Evolutionary conservation across 2,329 filamentous ascomycete genomes (phyloP), one percentile per base, ranked within the genome.

Genomic region (Diaporthe caulivora): DNA sequence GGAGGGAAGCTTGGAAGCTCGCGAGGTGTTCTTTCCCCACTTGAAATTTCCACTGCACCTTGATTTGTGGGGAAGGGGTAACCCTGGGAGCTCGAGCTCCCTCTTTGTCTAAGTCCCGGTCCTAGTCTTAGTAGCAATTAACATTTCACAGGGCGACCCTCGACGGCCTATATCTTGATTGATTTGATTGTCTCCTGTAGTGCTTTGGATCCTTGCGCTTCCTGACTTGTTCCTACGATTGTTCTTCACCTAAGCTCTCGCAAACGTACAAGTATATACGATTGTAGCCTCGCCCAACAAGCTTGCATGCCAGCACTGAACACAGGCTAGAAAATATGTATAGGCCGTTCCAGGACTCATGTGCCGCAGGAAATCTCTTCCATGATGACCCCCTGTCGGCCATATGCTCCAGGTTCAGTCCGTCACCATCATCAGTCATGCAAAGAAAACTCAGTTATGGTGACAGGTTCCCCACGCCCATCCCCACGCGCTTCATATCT

Each of bases 61-160:
- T 70, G 54, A 44, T 44, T 55, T 67, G 62, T 67, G 62, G 62
- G 62, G 62, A 67, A 53, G 62, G 44, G 62, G 62, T 40, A n/a
- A 26, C 62, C 62, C 62, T 37, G 62, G 29, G 40, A 26, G 60
- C 42, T 65, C 44, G 18, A 65, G 29, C 47, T 67, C 15, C 21
- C 18, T 31, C 57, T 11, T 42, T 24, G n/a, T 26, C 34, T 21
- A 10, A 40, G 34, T 34, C 37, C 11, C 11, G 13, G 37, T 40
- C 40, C 13, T 44, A 26, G 37, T 29, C 57, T n/a, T 11, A 18
- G n/a, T 5, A 49, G 60, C 34, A 49, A 7, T 9, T 13, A 26
- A 49, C 26, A 34, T 9, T 64, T 34, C 10, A 47, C 26, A 24
- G 7, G 37, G 9, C 24, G 8, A 29, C 11, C 42, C 60, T 24